These are phyloP conservation scores for Sugiyamaella chiloensis DNA, from an alignment of 805 yeast genomes.

Conservation along the genomic window DNA sequence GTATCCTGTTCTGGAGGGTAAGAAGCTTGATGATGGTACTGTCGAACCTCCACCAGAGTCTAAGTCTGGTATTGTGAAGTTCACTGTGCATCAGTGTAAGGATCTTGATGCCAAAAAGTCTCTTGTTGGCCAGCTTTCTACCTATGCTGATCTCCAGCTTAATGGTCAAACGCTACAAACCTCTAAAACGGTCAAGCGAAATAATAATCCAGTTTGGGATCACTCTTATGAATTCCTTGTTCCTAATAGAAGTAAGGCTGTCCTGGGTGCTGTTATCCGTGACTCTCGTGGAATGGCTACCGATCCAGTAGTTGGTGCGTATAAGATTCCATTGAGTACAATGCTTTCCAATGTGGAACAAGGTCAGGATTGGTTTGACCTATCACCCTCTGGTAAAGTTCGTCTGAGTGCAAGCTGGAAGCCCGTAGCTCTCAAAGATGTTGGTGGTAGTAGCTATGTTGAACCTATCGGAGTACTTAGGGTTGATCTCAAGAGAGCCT, in stretches of 20 bases:
- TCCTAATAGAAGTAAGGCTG: constrained; percentile 67
- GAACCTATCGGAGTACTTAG: constrained; percentile 93
- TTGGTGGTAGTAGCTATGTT: constrained; percentile 77
- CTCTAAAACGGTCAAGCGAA: constrained; percentile 57
- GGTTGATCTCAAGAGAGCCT: constrained; percentile 63
- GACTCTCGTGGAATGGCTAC: constrained; percentile 56
- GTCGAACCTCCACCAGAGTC: constrained; percentile 83
- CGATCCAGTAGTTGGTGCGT: constrained; percentile 56
- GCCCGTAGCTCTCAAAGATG: constrained; percentile 71
- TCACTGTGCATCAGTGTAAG: constrained; percentile 65
- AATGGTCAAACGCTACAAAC: constrained; percentile 58
- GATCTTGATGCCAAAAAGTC: constrained; percentile 40
- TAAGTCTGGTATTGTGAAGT: constrained; percentile 84
- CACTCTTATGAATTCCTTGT: constrained; percentile 63
- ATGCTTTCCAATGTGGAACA: constrained; percentile 75
- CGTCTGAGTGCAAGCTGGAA: constrained; percentile 75
- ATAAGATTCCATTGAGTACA: constrained; percentile 52
- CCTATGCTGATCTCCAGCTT: constrained; percentile 69
- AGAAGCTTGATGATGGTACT: constrained; percentile 69
- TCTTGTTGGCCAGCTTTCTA: constrained; percentile 50
- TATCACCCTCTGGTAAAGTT: constrained; percentile 66
- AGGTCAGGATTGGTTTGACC: constrained; percentile 73
- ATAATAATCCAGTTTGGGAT: constrained; percentile 66
- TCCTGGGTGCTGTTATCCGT: constrained; percentile 62
- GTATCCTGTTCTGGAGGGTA: constrained; percentile 63